Evolutionary conservation across 2,329 filamentous ascomycete species (phyloP), one percentile per base, ranked within the genome.

Genomic region (Aspergillus luchuensis): DNA sequence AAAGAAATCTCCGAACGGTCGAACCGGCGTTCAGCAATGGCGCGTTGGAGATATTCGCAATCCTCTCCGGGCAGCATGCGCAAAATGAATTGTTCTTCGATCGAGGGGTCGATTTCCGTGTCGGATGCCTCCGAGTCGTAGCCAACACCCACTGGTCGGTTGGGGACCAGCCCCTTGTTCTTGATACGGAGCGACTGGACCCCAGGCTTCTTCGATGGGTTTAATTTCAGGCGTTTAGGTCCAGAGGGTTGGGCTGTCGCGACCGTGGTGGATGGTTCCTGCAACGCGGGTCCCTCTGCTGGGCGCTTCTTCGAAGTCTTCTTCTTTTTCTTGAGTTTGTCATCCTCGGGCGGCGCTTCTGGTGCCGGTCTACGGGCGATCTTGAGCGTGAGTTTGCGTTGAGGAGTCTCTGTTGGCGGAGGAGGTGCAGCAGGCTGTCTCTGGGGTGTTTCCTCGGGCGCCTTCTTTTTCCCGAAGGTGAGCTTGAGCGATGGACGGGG

Each of bases 61-160:
- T 97, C 91, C 30, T 90, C 87, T 0, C 92, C 93, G 0, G 92
- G 91, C 57, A 88, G 76, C 90, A 97, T 97, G 61, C 95, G 91
- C 63, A 99, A 77, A 8, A 99, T 84, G 66, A 98, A 91, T 65
- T 96, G 89, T 71, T 94, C 90, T 76, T 98, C 94, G 62, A 96
- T 91, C 1, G 90, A 85, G 0, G 95, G 95, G 71, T 99, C 95
- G 8, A 81, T 78, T 75, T 99, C 95, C 13, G 89, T 87, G 72
- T 98, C 95, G 58, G 92, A 95, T 11, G 93, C 92, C 76, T 98
- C 95, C 3, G 93, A 97, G 74, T 99, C 95, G 77, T 98, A 99
- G 7, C 94, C 95, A 58, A 96, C 92, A 55, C 95, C 95, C 1
- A 87, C 85, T 5, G 88, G 87, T 64, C 91, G 85, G 33, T 85